These are phyloP conservation scores for Amniculicola lignicola DNA, from an alignment of 495 filamentous ascomycete genomes.

Conservation along the genomic window DNA sequence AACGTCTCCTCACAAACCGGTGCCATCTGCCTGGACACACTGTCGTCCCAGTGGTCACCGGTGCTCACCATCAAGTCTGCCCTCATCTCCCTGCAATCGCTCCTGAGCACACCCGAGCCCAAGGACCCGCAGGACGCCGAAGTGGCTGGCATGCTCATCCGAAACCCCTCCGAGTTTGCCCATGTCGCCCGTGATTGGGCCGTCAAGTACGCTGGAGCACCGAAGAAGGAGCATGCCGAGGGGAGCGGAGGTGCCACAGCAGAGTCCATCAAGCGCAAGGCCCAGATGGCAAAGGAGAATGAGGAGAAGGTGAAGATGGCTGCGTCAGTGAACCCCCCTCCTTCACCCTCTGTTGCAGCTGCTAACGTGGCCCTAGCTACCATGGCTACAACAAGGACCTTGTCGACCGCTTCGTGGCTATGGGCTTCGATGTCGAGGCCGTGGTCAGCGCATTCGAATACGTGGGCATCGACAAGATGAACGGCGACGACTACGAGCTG, in stretches of 20 bases:
- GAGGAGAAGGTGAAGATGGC: conserved; percentile 49
- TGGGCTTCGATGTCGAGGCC: conserved; percentile 89
- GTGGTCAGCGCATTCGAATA: conserved; percentile 83
- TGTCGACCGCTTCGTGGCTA: conserved; percentile 82
- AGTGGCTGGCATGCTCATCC: conserved; percentile 86
- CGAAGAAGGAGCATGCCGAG: conserved; percentile 51
- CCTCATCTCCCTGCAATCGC: conserved; percentile 84
- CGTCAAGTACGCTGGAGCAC: conserved; percentile 75
- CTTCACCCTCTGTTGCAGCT: neutral
- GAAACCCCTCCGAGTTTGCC: conserved; percentile 72
- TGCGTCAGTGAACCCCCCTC: conserved; percentile 32
- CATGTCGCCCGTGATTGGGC: conserved; percentile 89
- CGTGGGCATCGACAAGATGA: conserved; percentile 74
- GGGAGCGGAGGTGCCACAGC: conserved; percentile 50
- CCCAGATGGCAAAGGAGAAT: conserved; percentile 48
- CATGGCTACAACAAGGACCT: conserved; percentile 84
- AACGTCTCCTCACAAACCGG: conserved; percentile 98
- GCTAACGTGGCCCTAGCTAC: conserved; percentile 55
- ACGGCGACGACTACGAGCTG: conserved; percentile 75
- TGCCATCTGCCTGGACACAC: conserved; percentile 94
- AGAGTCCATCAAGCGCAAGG: conserved; percentile 41
- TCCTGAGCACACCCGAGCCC: conserved; percentile 90
- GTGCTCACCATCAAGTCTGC: conserved; percentile 95
- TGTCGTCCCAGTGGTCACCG: conserved; percentile 86
- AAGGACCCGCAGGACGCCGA: conserved; percentile 97